phyloP scores from a whole-genome alignment of 805 yeast species.

The Saccharomycopsis amapae region DNA sequence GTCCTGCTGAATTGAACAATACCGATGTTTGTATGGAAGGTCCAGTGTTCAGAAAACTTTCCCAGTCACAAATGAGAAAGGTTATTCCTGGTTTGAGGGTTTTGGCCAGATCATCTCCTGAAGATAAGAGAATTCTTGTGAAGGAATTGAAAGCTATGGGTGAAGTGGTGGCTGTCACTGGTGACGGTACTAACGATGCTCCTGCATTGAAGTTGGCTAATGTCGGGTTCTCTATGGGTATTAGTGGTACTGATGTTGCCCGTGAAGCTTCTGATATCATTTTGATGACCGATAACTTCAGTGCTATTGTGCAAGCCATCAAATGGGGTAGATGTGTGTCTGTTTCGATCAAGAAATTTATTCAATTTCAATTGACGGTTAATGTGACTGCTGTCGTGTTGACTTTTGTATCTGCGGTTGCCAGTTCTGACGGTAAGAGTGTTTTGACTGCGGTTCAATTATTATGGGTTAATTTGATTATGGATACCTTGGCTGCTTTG shows the following conservation, averaged over 20 bases:
- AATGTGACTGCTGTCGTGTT: conserved; percentile 93
- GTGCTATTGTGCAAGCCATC: conserved; percentile 92
- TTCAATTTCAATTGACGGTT: conserved; percentile 95
- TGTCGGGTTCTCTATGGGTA: conserved; percentile 98
- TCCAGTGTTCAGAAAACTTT: conserved; percentile 70
- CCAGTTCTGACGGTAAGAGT: conserved; percentile 67
- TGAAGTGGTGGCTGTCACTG: conserved; percentile 97
- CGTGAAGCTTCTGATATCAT: conserved; percentile 94
- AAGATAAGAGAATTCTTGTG: conserved; percentile 85
- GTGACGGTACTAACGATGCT: conserved; percentile 99
- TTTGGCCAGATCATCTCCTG: conserved; percentile 92
- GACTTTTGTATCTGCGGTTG: conserved; percentile 91
- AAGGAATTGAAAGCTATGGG: conserved; percentile 70
- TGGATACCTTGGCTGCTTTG: conserved; percentile 97
- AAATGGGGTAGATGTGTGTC: conserved; percentile 99
- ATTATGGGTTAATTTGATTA: conserved; percentile 93
- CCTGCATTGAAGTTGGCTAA: conserved; percentile 96
- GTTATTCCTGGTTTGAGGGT: conserved; percentile 75
- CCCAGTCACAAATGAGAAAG: conserved; percentile 44
- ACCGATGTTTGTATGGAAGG: conserved; percentile 77
- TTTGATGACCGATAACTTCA: conserved; percentile 88
- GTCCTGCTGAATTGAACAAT: conserved; percentile 43
- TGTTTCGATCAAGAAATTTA: conserved; percentile 86
- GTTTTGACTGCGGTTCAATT: conserved; percentile 96
- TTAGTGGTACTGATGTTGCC: conserved; percentile 97